Percentiles rank a stretch among this genome's conserved stretches.
Conservation (phyloP, 768 basidiomycete species). For the Rubroboletus satanas region DNA sequence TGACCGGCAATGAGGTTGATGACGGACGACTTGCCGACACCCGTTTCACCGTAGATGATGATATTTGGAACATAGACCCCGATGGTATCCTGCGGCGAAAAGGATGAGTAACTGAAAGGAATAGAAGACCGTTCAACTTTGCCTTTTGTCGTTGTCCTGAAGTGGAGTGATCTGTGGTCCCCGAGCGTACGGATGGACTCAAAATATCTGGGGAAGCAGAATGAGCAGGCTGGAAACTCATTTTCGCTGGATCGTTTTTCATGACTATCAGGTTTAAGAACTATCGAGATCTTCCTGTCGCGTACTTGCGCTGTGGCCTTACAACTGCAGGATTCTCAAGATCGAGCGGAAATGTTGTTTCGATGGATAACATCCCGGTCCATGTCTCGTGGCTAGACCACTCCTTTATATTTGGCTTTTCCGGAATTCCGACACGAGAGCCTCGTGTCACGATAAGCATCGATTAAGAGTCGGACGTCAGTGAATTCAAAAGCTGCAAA, state of each 20-base stretch:
- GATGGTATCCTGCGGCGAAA: neutral
- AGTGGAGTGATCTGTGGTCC: neutral
- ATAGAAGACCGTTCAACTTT: neutral
- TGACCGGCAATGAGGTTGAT: slow-evolving; percentile 8
- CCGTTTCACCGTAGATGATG: slow-evolving; percentile 1
- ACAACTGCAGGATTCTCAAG: no score
- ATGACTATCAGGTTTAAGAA: no score
- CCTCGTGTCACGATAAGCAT: no score
- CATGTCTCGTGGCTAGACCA: no score
- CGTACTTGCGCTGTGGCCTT: no score
- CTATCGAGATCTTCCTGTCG: no score
- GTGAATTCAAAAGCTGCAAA: no score
- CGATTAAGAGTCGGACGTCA: no score
- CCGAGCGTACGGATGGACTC: neutral
- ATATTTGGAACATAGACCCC: neutral
- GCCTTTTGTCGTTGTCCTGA: neutral
- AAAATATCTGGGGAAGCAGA: neutral
- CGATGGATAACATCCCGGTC: no score
- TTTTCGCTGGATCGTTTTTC: neutral
- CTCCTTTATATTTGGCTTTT: no score
- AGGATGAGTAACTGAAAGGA: neutral
- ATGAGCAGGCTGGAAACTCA: neutral
- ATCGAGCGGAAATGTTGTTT: no score
- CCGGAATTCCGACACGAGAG: no score
- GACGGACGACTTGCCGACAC: slow-evolving; percentile 6